Base-by-base conservation (phyloP, 306 rosid species). In the Rosa chinensis region DNA sequence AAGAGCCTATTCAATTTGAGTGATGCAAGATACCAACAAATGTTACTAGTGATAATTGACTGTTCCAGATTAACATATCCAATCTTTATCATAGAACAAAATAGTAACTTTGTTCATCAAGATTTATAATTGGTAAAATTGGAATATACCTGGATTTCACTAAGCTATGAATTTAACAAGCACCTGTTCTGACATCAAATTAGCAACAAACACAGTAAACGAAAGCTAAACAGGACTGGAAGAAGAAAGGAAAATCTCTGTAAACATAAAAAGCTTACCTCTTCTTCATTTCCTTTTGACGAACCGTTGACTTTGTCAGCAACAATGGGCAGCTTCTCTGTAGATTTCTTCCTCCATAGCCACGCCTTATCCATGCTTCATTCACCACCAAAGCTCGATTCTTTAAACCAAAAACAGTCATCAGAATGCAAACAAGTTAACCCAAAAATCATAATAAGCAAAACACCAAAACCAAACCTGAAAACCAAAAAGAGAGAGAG, bases 261-360 rank as follows among this genome's bases (percentile, higher is more conserved):
- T 47, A 42, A 53, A 25, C 25, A n/a, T n/a, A 21, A 9, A 42
- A 72, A 23, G 70, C 48, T 78, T 82, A 90, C 98, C 97, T 86
- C 93, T 43, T 84, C 85, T 85, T 84, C 95, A 76, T 87, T 91
- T 79, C 81, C 91, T 61, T 82, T 87, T 20, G 79, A 74, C 83
- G 83, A 20, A 66, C 43, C 78, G 69, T 81, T 81, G 50, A 71
- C 56, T 56, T 82, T 86, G 58, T 93, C 97, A 35, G 78, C 66
- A 78, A 81, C 21, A 78, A 62, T 67, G 28, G 80, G 73, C 49
- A 39, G 72, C 86, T 91, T 93, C 86, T 91, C 98, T 6, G 91
- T 80, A 58, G 97, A 87, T 74, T 89, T 93, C 86, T 91, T 93
- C 86, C 79, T 93, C 98, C 98, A 90, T 74, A 78, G 90, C 97